Base-by-base conservation (phyloP, 495 filamentous ascomycete genomes). In the Staphylotrichum tortipilum region DNA sequence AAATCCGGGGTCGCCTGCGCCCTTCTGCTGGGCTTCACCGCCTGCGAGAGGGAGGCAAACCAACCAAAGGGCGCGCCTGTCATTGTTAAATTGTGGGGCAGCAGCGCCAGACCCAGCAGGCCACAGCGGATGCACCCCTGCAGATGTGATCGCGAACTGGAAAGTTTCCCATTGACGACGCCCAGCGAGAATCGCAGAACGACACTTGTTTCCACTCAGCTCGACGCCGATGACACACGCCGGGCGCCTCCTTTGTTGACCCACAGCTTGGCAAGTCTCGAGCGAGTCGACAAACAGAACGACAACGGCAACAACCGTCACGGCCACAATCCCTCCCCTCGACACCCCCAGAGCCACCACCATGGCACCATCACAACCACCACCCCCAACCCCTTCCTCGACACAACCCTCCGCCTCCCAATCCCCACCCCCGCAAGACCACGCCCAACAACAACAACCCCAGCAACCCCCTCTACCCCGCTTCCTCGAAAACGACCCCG, bases 401-500 rank as follows among this genome's bases (percentile, higher is more conserved):
- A 48, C 36, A 28, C 26, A 53, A 48, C 46, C 42, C 23, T 46
- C 57, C 36, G 29, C 9, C 3, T 41, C 26, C 29, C 53, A 47
- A 19, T 49, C 33, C 37, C 55, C 37, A 38, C 43, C 22, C n/a
- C 41, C n/a, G n/a, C n/a, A n/a, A n/a, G 50, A 41, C 28, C 46
- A 43, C 39, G 21, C 31, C 21, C 26, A 39, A 39, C 44, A 14
- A 14, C 35, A 21, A 19, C 28, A n/a, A 49, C 10, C 26, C 31
- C 11, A 19, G 22, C 10, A 33, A 6, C 19, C 33, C 19, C 44
- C 51, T 19, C 51, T 52, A 41, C 59, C 63, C 29, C 41, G 49
- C 37, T 69, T 65, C 61, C 40, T 70, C 49, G 38, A 54, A 14
- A 76, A 78, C 65, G 71, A 78, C 64, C 73, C 76, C 10, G 50